Evolutionary conservation across 2,329 filamentous ascomycete genomes (phyloP).

Genomic region (Fusarium avenaceum): DNA sequence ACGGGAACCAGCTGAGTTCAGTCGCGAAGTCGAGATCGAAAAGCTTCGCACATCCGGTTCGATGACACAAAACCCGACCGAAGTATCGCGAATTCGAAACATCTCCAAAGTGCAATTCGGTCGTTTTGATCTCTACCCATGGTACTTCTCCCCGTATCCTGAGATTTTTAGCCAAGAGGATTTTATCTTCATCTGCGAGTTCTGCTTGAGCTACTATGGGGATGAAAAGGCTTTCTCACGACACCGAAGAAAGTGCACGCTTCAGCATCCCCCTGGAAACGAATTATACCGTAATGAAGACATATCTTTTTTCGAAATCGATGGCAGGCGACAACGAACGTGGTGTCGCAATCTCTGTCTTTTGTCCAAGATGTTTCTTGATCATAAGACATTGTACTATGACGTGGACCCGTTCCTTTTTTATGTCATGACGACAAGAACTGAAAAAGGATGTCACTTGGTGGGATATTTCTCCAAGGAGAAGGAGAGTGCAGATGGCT

Average conservation of each 20-base stretch:
- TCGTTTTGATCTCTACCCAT: slow-evolving; percentile 90
- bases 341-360: slow-evolving; percentile 98
- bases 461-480: slow-evolving; percentile 99
- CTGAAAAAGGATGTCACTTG: slow-evolving; percentile 91
- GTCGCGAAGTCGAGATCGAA: slow-evolving; percentile 93
- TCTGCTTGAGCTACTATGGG: slow-evolving; percentile 92
- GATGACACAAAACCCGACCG: slow-evolving; percentile 98
- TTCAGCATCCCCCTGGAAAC: slow-evolving; percentile 95
- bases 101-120: slow-evolving; percentile 96
- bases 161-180: slow-evolving; percentile 90
- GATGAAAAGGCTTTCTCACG: slow-evolving; percentile 85
- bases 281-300: slow-evolving; percentile 97
- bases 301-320: slow-evolving; percentile 97
- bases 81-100: slow-evolving; percentile 95
- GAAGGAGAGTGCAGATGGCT: slow-evolving; percentile 95
- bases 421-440: slow-evolving; percentile 94
- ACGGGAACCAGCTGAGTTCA: slow-evolving; percentile 70
- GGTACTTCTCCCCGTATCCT: slow-evolving; percentile 99
- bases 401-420: slow-evolving; percentile 99
- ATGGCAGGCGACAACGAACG: slow-evolving; percentile 91
- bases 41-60: slow-evolving; percentile 94
- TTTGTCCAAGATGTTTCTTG: slow-evolving; percentile 94
- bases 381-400: slow-evolving; percentile 98
- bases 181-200: slow-evolving; percentile 96
- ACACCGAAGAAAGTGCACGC: slow-evolving; percentile 89